Conservation (phyloP, 2,329 filamentous ascomycete genomes). For the Coniochaeta sp. region DNA sequence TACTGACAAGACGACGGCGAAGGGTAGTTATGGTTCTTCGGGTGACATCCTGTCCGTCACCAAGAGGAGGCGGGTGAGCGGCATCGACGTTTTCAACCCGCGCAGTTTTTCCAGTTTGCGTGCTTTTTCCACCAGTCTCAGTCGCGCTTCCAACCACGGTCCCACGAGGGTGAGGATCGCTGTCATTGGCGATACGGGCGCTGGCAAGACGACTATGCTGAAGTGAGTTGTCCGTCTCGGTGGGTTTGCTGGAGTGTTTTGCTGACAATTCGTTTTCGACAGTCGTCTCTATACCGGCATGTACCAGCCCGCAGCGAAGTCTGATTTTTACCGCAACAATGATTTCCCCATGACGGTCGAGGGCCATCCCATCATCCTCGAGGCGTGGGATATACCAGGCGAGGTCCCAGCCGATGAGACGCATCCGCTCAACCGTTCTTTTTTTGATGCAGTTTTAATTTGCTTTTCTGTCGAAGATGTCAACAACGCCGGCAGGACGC, state of each 20-base stretch:
- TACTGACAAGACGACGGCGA: background rate
- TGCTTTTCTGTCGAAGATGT: conserved; percentile 26
- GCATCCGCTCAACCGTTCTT: conserved; percentile 10
- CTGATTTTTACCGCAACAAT: background rate
- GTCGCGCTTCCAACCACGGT: background rate
- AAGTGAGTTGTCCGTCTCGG: conserved; percentile 10
- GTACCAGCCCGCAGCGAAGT: background rate
- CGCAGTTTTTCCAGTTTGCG: background rate
- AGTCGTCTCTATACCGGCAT: conserved; percentile 4
- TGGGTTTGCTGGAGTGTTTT: background rate
- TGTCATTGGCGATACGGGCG: conserved; percentile 11
- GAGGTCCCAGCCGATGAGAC: conserved; percentile 5
- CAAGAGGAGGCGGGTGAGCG: background rate
- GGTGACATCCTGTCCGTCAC: background rate
- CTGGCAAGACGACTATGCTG: conserved; percentile 12
- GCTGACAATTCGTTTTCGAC: conserved; percentile 6
- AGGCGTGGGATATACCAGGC: conserved; percentile 20
- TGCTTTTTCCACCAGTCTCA: background rate
- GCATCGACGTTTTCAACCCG: background rate
- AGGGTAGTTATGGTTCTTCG: background rate
- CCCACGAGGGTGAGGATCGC: conserved; percentile 12
- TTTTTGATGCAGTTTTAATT: conserved; percentile 28
- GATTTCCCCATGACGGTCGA: conserved; percentile 4
- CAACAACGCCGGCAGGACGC: conserved; percentile 15
- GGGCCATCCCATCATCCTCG: conserved; percentile 9